These are phyloP conservation scores for Santalum album DNA, from an alignment of 164 flowering plant genomes.

Conservation along the genomic window DNA sequence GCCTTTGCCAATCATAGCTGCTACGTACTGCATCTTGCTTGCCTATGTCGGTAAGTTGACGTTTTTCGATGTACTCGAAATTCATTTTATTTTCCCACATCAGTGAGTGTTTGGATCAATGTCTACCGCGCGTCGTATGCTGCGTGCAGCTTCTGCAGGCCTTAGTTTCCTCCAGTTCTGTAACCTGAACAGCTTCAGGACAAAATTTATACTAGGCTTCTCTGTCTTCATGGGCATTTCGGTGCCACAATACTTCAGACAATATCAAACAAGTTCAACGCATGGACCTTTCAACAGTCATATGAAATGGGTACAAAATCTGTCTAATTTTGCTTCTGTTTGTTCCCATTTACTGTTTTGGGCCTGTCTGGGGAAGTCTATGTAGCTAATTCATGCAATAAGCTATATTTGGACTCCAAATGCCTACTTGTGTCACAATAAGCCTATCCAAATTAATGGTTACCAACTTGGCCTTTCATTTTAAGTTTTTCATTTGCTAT, in stretches of 20 bases:
- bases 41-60: slow-evolving; percentile 48
- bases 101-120: neutral
- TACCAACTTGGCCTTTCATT: no score
- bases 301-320: slow-evolving; percentile 29
- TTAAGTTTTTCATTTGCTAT: no score
- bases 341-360: no score
- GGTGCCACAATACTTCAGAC: slow-evolving; percentile 48
- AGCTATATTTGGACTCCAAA: no score
- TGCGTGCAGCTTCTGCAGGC: slow-evolving; percentile 1
- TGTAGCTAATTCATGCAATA: no score
- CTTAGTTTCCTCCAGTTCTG: slow-evolving; percentile 5
- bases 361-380: no score
- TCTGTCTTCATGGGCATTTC: slow-evolving; percentile 47
- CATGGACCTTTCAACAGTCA: slow-evolving; percentile 19
- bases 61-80: neutral
- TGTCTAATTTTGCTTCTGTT: neutral
- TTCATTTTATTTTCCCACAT: no score
- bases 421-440: neutral
- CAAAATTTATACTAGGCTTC: slow-evolving; percentile 28
- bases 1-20: slow-evolving; percentile 33
- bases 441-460: neutral
- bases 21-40: slow-evolving; percentile 45
- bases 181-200: slow-evolving; percentile 2
- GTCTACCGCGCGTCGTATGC: neutral
- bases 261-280: slow-evolving; percentile 12